Evolutionary conservation across 441 rosid species (phyloP), one percentile per base, ranked within the genome.

Genomic region (Oxalis stricta): DNA sequence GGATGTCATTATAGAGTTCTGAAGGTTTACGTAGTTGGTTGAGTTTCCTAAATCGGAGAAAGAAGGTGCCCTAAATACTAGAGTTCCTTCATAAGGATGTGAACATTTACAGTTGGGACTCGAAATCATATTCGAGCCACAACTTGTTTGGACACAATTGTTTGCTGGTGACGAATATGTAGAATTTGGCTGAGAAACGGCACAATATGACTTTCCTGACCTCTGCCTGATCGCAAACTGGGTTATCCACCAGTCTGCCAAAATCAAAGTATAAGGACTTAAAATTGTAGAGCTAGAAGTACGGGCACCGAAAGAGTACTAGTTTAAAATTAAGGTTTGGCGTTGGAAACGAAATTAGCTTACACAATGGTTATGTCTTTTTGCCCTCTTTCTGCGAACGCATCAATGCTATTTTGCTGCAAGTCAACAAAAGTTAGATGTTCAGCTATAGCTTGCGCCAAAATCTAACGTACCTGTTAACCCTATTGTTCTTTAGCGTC

Each of bases 61-160:
- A 59, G 60, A 60, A 18, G 95, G 85, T 14, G 72, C 95, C 65
- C 91, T 56, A 67, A 86, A 91, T 54, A 85, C 81, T 38, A 91
- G 40, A 29, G 82, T 86, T 31, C 99, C 99, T 72, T 79, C 79
- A 19, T 72, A 86, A 34, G 99, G 99, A 59, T 77, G 77, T 8
- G 84, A 76, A 18, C 99, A 91, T 67, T 86, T 85, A 52, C 99
- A 86, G 59, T 93, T 91, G 56, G 85, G 99, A 58, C n/a, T n/a
- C n/a, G 99, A 96, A 56, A 88, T 91, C 5, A 79, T 56, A 67
- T 69, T 81, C 70, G 14, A 91, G 76, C 44, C 95, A 91, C 3
- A 62, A 33, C 66, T 69, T 68, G 28, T 72, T 60, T 54, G n/a
- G n/a, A 77, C 91, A 52, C 99, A 91, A 52, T 80, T 76, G 69